These are phyloP conservation scores for Dryas drummondii DNA, from an alignment of 306 rosid genomes.

Conservation along the genomic window DNA sequence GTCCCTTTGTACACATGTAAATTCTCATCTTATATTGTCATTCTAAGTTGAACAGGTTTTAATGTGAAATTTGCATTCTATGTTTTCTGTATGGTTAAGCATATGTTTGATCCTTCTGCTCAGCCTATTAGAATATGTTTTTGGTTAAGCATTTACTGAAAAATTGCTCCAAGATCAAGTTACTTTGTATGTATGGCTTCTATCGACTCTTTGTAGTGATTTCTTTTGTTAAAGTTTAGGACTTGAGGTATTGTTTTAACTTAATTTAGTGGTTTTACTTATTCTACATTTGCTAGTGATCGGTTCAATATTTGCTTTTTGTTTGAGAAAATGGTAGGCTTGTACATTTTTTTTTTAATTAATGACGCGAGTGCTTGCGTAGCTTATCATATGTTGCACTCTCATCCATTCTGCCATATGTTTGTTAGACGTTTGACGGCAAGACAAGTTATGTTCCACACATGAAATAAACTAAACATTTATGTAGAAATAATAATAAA, in stretches of 20 bases:
- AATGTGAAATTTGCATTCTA: not conserved
- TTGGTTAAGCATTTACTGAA: not conserved
- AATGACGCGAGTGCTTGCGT: conserved; percentile 13
- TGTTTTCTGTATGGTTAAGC: not conserved
- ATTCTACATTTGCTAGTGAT: not conserved
- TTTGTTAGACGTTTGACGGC: conserved; percentile 11
- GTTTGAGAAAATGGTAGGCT: not conserved
- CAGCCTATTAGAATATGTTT: too few relatives aligned
- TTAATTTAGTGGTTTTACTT: conserved; percentile 1
- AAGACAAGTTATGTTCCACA: not conserved
- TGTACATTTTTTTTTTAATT: not conserved
- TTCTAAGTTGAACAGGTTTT: not conserved
- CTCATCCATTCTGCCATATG: conserved; percentile 11
- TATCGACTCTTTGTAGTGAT: not conserved
- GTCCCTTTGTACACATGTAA: not conserved
- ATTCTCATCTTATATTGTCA: not conserved
- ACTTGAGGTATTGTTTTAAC: not conserved
- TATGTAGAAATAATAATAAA: not conserved
- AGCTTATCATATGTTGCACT: not conserved
- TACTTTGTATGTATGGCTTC: not conserved
- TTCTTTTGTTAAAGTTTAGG: not conserved
- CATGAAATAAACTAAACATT: not conserved
- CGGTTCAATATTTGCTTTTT: not conserved
- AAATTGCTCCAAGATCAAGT: not conserved
- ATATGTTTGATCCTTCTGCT: too few relatives aligned